A percentile compares a stretch with the other conserved stretches of the same genome.
Evolutionary conservation across 1,284 basidiomycete species (phyloP).

Genomic region (Inonotus hispidus): DNA sequence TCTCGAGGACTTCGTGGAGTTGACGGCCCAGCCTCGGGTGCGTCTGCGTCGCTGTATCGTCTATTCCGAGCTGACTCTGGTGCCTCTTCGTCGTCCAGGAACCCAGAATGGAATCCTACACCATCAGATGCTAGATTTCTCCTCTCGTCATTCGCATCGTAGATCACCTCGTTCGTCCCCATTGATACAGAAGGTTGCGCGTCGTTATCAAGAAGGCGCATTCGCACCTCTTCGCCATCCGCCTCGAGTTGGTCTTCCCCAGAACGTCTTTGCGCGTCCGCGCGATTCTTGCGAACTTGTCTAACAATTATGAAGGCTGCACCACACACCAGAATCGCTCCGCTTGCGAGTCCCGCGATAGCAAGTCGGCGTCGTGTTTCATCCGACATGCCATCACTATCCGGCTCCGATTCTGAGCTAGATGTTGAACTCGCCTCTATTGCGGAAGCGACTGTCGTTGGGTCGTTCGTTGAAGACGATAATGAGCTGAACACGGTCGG

Average conservation of each 20-base stretch:
- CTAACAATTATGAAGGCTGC: slow-evolving; percentile 14
- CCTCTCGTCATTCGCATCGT: slow-evolving; percentile 36
- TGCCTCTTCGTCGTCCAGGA: slow-evolving; percentile 14
- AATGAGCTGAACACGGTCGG: slow-evolving; percentile 57
- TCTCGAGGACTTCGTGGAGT: slow-evolving; percentile 32
- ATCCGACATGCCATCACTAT: slow-evolving; percentile 3
- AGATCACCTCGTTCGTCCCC: slow-evolving; percentile 76
- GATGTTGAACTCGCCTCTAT: neutral
- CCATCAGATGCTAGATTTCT: slow-evolving; percentile 37
- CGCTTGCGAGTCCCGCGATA: slow-evolving; percentile 56
- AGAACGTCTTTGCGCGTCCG: slow-evolving; percentile 34
- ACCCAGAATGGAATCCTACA: slow-evolving; percentile 16
- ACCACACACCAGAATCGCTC: slow-evolving; percentile 43
- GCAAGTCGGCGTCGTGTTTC: slow-evolving; percentile 6
- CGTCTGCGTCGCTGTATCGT: neutral
- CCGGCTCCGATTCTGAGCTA: neutral
- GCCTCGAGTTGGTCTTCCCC: neutral
- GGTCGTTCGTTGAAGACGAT: neutral
- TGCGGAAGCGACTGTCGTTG: neutral
- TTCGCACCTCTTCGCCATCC: slow-evolving; percentile 63
- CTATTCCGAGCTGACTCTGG: neutral
- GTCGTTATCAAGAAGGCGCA: slow-evolving; percentile 51
- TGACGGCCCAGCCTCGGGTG: neutral
- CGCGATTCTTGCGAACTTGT: slow-evolving; percentile 47
- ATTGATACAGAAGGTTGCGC: slow-evolving; percentile 42